Conservation (phyloP, 148 eudicot genomes). For the Linanthus parryae region DNA sequence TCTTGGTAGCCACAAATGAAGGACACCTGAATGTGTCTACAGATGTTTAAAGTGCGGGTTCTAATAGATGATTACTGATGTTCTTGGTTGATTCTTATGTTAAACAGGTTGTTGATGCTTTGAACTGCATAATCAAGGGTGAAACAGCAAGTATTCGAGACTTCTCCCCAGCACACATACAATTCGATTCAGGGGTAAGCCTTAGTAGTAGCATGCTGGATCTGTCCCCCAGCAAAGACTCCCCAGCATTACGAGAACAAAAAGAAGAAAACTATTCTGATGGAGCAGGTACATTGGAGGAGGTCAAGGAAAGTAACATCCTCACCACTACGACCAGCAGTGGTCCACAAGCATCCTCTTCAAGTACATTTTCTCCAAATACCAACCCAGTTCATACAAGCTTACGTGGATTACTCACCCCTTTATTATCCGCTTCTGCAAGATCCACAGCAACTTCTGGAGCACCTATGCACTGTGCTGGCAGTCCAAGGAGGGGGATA, state of each 20-base stretch:
- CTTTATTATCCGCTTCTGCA: too few relatives aligned
- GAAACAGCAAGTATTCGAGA: constrained; percentile 1
- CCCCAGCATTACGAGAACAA: background rate
- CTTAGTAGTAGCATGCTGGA: background rate
- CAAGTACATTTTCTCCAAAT: too few relatives aligned
- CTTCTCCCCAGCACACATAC: constrained; percentile 10
- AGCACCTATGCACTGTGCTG: background rate
- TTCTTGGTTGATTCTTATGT: too few relatives aligned
- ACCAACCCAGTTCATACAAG: too few relatives aligned
- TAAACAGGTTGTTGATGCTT: constrained; percentile 5
- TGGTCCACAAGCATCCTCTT: too few relatives aligned
- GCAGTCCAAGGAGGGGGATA: background rate
- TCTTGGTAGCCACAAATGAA: background rate
- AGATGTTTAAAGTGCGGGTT: background rate
- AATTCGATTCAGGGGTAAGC: constrained; percentile 2
- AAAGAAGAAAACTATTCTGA: too few relatives aligned
- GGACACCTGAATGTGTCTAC: background rate
- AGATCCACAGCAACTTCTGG: background rate
- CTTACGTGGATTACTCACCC: too few relatives aligned
- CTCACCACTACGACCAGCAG: too few relatives aligned
- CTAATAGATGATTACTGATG: background rate
- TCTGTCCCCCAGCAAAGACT: background rate
- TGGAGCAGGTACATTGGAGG: too few relatives aligned
- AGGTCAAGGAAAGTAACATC: too few relatives aligned
- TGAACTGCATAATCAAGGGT: background rate